Evolutionary conservation across 2,329 filamentous ascomycete genomes (phyloP).

Genomic region (Fusarium sp.): DNA sequence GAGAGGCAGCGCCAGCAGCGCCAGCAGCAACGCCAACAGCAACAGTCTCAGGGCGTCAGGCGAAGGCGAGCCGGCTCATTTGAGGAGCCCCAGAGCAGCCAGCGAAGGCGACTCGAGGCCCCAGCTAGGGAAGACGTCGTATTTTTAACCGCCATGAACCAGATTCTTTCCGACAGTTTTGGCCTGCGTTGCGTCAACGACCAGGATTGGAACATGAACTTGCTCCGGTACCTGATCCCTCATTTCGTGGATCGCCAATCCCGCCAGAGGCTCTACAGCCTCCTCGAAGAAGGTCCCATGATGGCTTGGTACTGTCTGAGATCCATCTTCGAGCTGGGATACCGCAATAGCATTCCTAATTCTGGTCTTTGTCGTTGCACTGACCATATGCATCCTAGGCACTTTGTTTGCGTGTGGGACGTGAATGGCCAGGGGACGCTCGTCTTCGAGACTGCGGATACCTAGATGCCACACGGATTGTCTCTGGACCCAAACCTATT

Average conservation of each 20-base stretch:
- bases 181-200: too few relatives aligned
- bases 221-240: background rate
- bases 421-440: background rate
- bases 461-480: background rate
- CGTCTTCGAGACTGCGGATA: background rate
- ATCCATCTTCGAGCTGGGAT: background rate
- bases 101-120: background rate
- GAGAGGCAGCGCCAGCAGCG: background rate
- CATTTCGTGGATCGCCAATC: background rate
- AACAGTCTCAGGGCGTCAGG: background rate
- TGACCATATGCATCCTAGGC: background rate
- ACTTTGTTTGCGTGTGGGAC: background rate
- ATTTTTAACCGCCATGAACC: too few relatives aligned
- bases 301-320: background rate
- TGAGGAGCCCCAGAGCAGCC: background rate
- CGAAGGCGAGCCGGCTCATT: background rate
- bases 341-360: background rate
- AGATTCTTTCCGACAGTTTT: too few relatives aligned
- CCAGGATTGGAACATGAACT: too few relatives aligned
- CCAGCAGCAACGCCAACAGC: background rate
- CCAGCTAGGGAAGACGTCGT: too few relatives aligned
- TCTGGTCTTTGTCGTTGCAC: background rate
- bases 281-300: background rate
- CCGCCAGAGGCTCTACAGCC: background rate
- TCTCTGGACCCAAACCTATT: background rate